phyloP scores from a whole-genome alignment of 1,284 basidiomycete species.

The Apiotrichum gracile region DNA sequence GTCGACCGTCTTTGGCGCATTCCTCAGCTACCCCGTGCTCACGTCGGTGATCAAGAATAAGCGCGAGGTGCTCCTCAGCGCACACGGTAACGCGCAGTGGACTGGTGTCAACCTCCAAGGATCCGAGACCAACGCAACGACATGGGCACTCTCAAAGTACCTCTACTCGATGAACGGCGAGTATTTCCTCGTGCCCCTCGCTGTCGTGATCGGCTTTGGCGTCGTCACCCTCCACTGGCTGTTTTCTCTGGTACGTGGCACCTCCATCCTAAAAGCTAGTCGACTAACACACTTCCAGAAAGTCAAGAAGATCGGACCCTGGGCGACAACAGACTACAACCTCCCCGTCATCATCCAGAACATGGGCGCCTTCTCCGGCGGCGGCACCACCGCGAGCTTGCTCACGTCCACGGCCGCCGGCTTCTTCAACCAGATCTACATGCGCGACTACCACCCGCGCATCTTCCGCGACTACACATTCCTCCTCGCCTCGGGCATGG shows the following conservation, averaged over 20 bases:
- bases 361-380: conserved; percentile 8
- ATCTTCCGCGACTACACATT: conserved; percentile 21
- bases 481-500: conserved; percentile 35
- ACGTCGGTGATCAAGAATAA: conserved; percentile 23
- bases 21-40: conserved; percentile 30
- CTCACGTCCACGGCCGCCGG: conserved; percentile 19
- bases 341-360: conserved; percentile 3
- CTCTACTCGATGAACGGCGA: conserved; percentile 4
- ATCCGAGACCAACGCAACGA: conserved; percentile 14
- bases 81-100: conserved; percentile 17
- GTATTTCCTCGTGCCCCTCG: conserved; percentile 17
- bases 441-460: conserved; percentile 18
- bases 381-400: conserved; percentile 16
- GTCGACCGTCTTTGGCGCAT: conserved; percentile 27
- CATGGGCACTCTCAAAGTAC: conserved; percentile 21
- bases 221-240: conserved; percentile 15
- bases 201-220: conserved; percentile 15
- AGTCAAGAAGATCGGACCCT: no score
- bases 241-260: not conserved
- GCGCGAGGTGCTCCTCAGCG: conserved; percentile 18
- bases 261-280: no score
- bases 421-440: conserved; percentile 21
- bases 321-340: no score
- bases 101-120: conserved; percentile 12
- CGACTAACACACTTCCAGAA: no score